Conservation (phyloP, 139 green algal genomes). For the Yamagishiella unicocca region DNA sequence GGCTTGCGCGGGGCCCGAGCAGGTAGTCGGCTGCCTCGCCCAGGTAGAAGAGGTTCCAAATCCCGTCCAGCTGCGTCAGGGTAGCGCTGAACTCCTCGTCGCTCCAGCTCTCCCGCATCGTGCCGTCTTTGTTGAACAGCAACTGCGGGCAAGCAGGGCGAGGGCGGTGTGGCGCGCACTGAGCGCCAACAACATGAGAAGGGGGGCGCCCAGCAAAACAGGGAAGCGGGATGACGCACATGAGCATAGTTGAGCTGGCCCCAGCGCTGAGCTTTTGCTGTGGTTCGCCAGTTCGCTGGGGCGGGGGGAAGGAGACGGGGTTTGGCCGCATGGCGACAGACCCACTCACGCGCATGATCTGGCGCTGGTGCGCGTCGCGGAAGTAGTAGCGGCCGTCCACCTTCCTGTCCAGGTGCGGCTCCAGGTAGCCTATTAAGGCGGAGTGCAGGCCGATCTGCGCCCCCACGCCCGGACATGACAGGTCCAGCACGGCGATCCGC, state of each 20-base stretch:
- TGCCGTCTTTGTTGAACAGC: constrained; percentile 4
- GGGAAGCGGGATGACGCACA: constrained; percentile 19
- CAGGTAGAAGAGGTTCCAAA: background rate
- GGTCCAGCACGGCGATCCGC: background rate
- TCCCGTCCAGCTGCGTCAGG: constrained; percentile 3
- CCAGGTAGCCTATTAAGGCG: background rate
- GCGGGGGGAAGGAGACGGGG: background rate
- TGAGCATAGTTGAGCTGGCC: background rate
- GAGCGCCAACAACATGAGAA: background rate
- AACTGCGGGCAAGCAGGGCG: constrained; percentile 16
- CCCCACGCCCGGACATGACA: background rate
- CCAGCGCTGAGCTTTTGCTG: background rate
- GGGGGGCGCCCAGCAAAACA: background rate
- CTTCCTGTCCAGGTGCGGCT: background rate
- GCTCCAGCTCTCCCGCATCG: background rate
- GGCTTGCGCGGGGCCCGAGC: background rate
- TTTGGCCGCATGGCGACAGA: background rate
- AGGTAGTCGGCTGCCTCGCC: constrained; percentile 20
- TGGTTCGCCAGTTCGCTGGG: background rate
- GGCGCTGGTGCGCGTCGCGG: background rate
- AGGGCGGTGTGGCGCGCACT: background rate
- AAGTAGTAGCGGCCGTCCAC: background rate
- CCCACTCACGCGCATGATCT: constrained; percentile 12
- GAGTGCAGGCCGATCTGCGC: background rate
- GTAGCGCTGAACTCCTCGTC: background rate